A percentile compares a stretch with the other conserved stretches of the same genome.
Conservation (phyloP, 306 rosid species). For the Dalbergia oliveri region DNA sequence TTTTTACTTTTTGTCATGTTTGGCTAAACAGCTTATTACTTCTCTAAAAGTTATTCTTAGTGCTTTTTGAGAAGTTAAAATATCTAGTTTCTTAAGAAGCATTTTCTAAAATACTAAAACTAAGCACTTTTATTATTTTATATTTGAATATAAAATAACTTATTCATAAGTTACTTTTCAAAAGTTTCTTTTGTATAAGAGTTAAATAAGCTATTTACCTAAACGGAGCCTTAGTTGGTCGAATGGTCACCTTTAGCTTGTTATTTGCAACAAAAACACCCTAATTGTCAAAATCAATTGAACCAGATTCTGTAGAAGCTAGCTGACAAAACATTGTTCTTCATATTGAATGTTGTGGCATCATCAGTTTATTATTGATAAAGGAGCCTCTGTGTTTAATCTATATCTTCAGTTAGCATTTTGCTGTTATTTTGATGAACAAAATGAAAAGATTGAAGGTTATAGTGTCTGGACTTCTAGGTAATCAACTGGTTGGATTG, state of each 20-base stretch:
- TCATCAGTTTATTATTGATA: neutral
- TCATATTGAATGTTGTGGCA: neutral
- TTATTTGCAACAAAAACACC: constrained; percentile 12
- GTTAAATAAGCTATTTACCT: too few species aligned
- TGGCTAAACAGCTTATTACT: too few species aligned
- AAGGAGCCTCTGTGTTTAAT: constrained; percentile 29
- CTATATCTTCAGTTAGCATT: neutral
- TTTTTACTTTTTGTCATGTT: too few species aligned
- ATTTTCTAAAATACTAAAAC: too few species aligned
- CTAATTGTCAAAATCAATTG: constrained; percentile 16
- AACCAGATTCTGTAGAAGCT: neutral
- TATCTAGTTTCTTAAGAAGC: too few species aligned
- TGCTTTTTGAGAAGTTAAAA: too few species aligned
- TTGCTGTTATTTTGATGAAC: neutral
- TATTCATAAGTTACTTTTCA: too few species aligned
- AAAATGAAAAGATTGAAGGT: neutral
- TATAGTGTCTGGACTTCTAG: constrained; percentile 22
- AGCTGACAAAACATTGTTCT: neutral
- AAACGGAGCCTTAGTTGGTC: neutral
- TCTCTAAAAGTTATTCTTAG: too few species aligned
- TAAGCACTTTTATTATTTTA: too few species aligned
- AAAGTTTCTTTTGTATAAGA: too few species aligned
- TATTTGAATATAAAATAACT: too few species aligned
- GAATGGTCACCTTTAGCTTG: constrained; percentile 1
- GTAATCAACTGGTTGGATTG: constrained; percentile 28